phyloP scores from a whole-genome alignment of 2,329 filamentous ascomycete genomes.

The Aspergillus japonicus region DNA sequence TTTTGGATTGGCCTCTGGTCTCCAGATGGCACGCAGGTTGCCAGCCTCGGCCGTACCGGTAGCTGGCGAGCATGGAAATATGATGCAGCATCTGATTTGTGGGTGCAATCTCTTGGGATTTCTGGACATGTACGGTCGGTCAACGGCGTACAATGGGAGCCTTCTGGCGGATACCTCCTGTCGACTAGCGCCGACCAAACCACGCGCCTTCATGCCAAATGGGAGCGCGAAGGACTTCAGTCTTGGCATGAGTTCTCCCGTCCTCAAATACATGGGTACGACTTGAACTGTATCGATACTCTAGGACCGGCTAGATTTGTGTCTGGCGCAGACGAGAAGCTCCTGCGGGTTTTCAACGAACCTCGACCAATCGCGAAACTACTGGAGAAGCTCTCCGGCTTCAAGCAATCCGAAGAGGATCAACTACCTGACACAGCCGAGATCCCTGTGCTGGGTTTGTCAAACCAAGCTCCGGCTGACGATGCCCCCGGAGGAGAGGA shows the following conservation, averaged over 20 bases:
- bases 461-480: conserved; percentile 80
- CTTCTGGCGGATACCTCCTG: conserved; percentile 76
- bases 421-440: conserved; percentile 81
- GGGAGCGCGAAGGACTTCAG: conserved; percentile 54
- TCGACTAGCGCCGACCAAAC: conserved; percentile 93
- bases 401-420: conserved; percentile 43
- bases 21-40: conserved; percentile 69
- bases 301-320: conserved; percentile 76
- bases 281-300: conserved; percentile 88
- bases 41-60: conserved; percentile 83
- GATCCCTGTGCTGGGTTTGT: conserved; percentile 91
- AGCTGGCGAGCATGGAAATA: conserved; percentile 88
- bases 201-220: conserved; percentile 79
- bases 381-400: conserved; percentile 65
- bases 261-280: conserved; percentile 97
- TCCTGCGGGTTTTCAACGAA: conserved; percentile 92
- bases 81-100: conserved; percentile 60
- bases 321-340: conserved; percentile 93
- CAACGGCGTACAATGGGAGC: conserved; percentile 80
- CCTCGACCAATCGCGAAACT: conserved; percentile 79
- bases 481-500: conserved; percentile 33
- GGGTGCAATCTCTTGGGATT: conserved; percentile 74
- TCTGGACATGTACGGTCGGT: conserved; percentile 82
- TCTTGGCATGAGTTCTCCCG: conserved; percentile 96
- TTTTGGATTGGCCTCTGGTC: conserved; percentile 97